A percentile compares a stretch with the other conserved stretches of the same genome.
Conservation (phyloP, 768 basidiomycete genomes). For the Tulasnella sp. region DNA sequence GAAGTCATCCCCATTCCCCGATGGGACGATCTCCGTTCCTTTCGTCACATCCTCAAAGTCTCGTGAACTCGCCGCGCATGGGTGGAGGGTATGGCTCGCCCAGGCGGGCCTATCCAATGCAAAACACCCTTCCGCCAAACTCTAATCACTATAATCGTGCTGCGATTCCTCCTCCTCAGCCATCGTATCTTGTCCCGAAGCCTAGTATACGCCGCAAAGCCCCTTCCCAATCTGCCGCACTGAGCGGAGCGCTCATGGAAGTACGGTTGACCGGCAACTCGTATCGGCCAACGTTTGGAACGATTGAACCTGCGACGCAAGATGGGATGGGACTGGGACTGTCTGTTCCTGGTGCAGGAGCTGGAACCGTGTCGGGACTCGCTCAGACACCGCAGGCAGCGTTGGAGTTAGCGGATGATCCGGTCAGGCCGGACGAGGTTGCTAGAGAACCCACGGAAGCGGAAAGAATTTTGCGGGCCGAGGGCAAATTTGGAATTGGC, state of each 20-base stretch:
- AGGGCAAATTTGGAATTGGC: constrained; percentile 6
- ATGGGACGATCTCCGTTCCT: not conserved
- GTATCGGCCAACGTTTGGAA: not conserved
- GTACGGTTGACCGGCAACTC: not conserved
- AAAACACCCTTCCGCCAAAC: not conserved
- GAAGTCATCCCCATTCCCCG: constrained; percentile 10
- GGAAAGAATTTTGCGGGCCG: constrained; percentile 1
- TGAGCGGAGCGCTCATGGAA: not conserved
- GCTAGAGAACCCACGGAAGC: not conserved
- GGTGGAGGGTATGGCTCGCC: not conserved
- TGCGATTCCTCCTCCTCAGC: not conserved
- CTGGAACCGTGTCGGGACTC: not conserved
- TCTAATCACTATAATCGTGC: not conserved
- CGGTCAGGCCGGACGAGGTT: not conserved
- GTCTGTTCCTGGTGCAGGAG: not conserved
- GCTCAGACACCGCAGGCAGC: not conserved
- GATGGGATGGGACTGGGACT: constrained; percentile 3
- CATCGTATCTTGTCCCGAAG: not conserved
- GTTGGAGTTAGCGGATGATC: not conserved
- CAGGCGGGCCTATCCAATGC: not conserved
- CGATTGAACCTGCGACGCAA: not conserved
- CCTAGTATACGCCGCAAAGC: not conserved
- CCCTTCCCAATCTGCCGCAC: not conserved
- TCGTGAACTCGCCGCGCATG: constrained; percentile 5
- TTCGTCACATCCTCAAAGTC: not conserved